Percentiles rank a stretch among this genome's conserved stretches.
phyloP scores from a whole-genome alignment of 257 asterid genomes.

The Voacanga thouarsii region DNA sequence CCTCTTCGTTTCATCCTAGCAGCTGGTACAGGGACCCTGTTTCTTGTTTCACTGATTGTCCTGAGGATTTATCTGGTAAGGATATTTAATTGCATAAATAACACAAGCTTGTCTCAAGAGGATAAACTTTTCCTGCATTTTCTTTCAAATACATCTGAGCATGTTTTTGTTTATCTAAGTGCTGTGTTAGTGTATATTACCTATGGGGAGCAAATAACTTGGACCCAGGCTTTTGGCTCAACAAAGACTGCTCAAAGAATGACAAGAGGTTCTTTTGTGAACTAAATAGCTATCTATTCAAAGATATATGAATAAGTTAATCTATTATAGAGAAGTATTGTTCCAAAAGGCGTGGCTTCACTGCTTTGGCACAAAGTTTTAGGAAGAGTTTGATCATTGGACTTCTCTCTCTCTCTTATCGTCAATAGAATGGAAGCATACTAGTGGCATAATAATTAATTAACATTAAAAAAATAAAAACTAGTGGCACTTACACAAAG shows the following conservation, averaged over 20 bases:
- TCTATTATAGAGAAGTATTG: neutral
- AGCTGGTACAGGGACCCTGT: constrained; percentile 80
- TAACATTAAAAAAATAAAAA: too few relatives aligned
- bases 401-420: neutral
- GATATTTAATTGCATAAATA: constrained; percentile 5
- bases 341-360: neutral
- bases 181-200: neutral
- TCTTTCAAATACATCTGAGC: neutral
- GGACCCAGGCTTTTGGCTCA: neutral
- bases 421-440: neutral
- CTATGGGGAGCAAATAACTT: neutral
- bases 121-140: neutral
- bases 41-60: constrained; percentile 72
- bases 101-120: neutral
- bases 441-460: neutral
- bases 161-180: neutral
- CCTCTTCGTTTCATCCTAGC: constrained; percentile 69
- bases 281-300: neutral
- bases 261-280: neutral
- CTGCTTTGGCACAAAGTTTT: neutral
- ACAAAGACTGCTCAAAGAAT: neutral
- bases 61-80: constrained; percentile 87
- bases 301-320: neutral
- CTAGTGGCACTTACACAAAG: neutral
- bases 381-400: neutral